Evolutionary conservation across 179 eudicot species (phyloP).

Genomic region (Spinacia oleracea): DNA sequence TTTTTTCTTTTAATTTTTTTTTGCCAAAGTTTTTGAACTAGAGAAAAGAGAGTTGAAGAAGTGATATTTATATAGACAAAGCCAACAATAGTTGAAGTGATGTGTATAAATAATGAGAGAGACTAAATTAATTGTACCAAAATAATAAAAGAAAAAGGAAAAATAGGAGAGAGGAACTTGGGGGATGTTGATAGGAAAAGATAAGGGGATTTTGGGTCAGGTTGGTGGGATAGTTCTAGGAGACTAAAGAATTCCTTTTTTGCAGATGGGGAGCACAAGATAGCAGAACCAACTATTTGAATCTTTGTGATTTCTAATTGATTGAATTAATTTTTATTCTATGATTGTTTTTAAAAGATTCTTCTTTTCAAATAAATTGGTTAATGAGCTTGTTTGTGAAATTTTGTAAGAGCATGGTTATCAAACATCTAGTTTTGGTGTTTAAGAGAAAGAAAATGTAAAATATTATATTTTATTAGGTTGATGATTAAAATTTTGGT

Average conservation of each 20-base stretch:
- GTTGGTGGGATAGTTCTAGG: constrained; percentile 43
- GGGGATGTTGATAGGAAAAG: constrained; percentile 27
- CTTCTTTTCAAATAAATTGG: not conserved
- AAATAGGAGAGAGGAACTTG: not conserved
- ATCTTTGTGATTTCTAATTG: constrained; percentile 11
- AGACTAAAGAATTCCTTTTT: constrained; percentile 17
- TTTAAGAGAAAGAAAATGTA: too few relatives aligned
- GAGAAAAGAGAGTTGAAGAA: constrained; percentile 12
- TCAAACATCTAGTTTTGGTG: too few relatives aligned
- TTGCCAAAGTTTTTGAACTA: constrained; percentile 5
- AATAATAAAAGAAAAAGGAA: too few relatives aligned
- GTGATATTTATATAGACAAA: constrained; percentile 22
- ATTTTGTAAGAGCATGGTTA: too few relatives aligned
- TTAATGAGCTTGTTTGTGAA: not conserved
- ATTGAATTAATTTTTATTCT: not conserved
- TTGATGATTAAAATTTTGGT: too few relatives aligned
- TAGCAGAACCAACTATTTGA: constrained; percentile 25
- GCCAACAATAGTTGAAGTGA: constrained; percentile 6
- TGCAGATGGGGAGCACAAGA: constrained; percentile 56
- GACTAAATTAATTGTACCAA: not conserved
- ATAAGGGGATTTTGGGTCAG: constrained; percentile 42
- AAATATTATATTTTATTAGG: too few relatives aligned
- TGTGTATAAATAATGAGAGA: not conserved
- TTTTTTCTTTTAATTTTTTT: not conserved
- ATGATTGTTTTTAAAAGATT: constrained; percentile 10